Evolutionary conservation across 179 eudicot species (phyloP).

Genomic region (Corrigiola litoralis): DNA sequence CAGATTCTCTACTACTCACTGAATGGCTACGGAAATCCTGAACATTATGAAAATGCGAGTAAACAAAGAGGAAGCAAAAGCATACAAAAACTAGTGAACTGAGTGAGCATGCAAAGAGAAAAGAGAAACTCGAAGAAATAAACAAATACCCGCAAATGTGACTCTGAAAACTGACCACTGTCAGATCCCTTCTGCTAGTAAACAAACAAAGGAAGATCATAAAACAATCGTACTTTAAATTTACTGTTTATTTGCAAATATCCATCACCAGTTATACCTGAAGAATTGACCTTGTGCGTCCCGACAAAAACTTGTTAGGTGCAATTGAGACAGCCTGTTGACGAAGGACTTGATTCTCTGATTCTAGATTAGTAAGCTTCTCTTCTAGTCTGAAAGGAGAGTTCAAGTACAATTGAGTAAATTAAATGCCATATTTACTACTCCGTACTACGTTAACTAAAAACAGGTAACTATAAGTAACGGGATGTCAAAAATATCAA

Average conservation of each 20-base stretch:
- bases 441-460: background rate
- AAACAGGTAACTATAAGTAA: too few species aligned
- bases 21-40: constrained; percentile 86
- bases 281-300: constrained; percentile 76
- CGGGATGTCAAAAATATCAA: too few species aligned
- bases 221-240: background rate
- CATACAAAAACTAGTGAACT: too few species aligned
- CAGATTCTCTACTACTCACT: constrained; percentile 62
- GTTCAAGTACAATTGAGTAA: constrained; percentile 1
- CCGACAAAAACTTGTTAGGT: constrained; percentile 74
- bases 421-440: background rate
- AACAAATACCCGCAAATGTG: constrained; percentile 29
- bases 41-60: background rate
- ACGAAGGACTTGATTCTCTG: constrained; percentile 95
- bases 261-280: constrained; percentile 52
- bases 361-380: constrained; percentile 71
- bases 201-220: constrained; percentile 11
- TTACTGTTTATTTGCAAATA: constrained; percentile 3
- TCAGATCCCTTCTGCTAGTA: constrained; percentile 75
- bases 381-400: constrained; percentile 64
- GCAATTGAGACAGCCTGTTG: constrained; percentile 78
- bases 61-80: background rate
- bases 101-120: background rate
- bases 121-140: background rate
- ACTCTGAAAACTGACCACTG: constrained; percentile 50